phyloP scores from a whole-genome alignment of 768 basidiomycete genomes.

The Serendipita sp. region DNA sequence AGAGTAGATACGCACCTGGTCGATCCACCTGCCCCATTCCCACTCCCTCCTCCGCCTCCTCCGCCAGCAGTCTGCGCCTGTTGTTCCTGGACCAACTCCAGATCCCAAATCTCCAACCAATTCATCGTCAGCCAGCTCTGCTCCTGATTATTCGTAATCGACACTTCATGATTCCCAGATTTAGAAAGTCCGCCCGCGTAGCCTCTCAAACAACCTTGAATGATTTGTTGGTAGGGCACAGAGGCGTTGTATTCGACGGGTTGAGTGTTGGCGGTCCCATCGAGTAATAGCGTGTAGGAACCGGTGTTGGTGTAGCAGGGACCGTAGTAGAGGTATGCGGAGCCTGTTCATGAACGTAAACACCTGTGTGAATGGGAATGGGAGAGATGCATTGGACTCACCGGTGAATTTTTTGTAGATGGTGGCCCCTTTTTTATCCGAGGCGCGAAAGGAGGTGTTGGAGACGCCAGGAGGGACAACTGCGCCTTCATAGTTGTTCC shows the following conservation, averaged over 20 bases:
- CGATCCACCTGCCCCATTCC: too few species aligned
- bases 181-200: not conserved
- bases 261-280: not conserved
- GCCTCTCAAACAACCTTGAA: not conserved
- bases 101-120: slow-evolving; percentile 1
- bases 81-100: too few species aligned
- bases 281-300: not conserved
- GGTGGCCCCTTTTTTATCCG: not conserved
- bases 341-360: too few species aligned
- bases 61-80: too few species aligned
- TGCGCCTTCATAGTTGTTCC: not conserved
- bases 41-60: too few species aligned
- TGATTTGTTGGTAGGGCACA: not conserved
- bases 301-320: not conserved
- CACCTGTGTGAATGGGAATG: not conserved
- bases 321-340: not conserved
- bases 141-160: not conserved
- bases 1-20: too few species aligned
- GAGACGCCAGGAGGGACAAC: not conserved
- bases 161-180: not conserved
- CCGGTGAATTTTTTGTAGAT: not conserved
- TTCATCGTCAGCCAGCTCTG: not conserved
- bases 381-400: not conserved
- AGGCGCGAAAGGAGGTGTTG: not conserved
- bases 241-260: not conserved